phyloP scores from a whole-genome alignment of 108 stramenopile genomes.

The Pelagomonas calceolata region DNA sequence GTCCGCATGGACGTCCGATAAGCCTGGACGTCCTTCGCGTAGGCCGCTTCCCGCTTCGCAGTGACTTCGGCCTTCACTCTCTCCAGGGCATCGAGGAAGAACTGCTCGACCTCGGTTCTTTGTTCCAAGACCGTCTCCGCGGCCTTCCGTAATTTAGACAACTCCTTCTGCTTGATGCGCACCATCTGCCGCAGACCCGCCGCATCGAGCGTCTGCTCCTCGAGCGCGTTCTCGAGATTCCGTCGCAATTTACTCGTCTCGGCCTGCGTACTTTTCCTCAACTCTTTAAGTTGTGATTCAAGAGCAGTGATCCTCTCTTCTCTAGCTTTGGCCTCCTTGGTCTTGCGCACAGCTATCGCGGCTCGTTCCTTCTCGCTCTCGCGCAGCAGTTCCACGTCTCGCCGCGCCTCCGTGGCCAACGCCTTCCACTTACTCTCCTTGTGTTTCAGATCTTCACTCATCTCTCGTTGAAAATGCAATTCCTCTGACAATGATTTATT shows the following conservation, averaged over 20 bases:
- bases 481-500: slow-evolving; percentile 38
- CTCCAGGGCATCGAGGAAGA: slow-evolving; percentile 33
- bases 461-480: slow-evolving; percentile 37
- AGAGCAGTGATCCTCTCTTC: slow-evolving; percentile 30
- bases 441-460: slow-evolving; percentile 31
- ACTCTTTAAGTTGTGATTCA: slow-evolving; percentile 15
- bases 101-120: slow-evolving; percentile 47
- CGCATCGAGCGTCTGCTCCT: slow-evolving; percentile 34
- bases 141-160: slow-evolving; percentile 34
- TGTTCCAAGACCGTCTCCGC: slow-evolving; percentile 45
- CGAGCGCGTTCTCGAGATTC: slow-evolving; percentile 25
- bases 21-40: neutral
- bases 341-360: slow-evolving; percentile 18
- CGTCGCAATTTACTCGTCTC: slow-evolving; percentile 24
- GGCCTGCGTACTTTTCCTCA: slow-evolving; percentile 12
- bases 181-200: slow-evolving; percentile 35
- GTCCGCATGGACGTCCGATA: slow-evolving; percentile 9
- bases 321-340: slow-evolving; percentile 24
- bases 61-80: slow-evolving; percentile 30
- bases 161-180: slow-evolving; percentile 43
- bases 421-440: too few relatives aligned
- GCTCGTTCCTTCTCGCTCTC: slow-evolving; percentile 45
- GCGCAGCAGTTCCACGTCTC: slow-evolving; percentile 22
- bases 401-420: slow-evolving; percentile 15
- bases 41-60: slow-evolving; percentile 5